Percentiles rank a stretch among this genome's conserved stretches.
Conservation (phyloP, 2,329 filamentous ascomycete genomes). For the Colletotrichum cereale region DNA sequence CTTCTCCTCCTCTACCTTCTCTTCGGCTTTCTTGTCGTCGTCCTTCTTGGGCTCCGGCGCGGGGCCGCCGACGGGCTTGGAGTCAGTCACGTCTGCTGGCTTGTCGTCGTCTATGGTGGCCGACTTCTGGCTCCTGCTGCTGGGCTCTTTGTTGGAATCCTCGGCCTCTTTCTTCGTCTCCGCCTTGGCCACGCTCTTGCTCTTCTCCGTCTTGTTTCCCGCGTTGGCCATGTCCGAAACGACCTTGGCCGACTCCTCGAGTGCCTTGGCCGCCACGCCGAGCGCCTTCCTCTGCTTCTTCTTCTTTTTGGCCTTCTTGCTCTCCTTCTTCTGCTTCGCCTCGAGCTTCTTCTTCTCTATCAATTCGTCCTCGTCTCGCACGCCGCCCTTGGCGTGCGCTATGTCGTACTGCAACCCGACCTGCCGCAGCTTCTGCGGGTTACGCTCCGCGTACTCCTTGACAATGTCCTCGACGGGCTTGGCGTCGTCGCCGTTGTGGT, state of each 20-base stretch:
- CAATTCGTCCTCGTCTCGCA: slow-evolving; percentile 61
- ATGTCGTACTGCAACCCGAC: slow-evolving; percentile 72
- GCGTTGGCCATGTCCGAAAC: slow-evolving; percentile 34
- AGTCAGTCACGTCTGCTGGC: background rate
- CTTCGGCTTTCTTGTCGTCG: slow-evolving; percentile 14
- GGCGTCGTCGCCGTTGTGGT: slow-evolving; percentile 48
- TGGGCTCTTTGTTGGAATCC: slow-evolving; percentile 27
- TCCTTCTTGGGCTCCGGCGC: slow-evolving; percentile 24
- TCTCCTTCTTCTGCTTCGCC: slow-evolving; percentile 46
- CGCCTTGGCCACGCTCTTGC: slow-evolving; percentile 25
- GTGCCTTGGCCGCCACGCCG: slow-evolving; percentile 30
- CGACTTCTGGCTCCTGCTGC: slow-evolving; percentile 13
- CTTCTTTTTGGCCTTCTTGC: slow-evolving; percentile 45
- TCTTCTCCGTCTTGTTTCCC: slow-evolving; percentile 32
- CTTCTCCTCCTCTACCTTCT: slow-evolving; percentile 1
- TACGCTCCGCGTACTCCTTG: slow-evolving; percentile 55
- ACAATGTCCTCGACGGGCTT: slow-evolving; percentile 72
- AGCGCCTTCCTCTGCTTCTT: slow-evolving; percentile 35
- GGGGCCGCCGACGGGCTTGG: slow-evolving; percentile 20
- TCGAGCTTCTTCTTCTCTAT: slow-evolving; percentile 46
- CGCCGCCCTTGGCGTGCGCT: slow-evolving; percentile 69
- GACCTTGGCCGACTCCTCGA: slow-evolving; percentile 42
- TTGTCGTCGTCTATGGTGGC: background rate
- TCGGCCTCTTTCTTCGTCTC: slow-evolving; percentile 38
- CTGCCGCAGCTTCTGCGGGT: slow-evolving; percentile 74